phyloP scores from a whole-genome alignment of 129 eudicot species.

The Arctium minus region DNA sequence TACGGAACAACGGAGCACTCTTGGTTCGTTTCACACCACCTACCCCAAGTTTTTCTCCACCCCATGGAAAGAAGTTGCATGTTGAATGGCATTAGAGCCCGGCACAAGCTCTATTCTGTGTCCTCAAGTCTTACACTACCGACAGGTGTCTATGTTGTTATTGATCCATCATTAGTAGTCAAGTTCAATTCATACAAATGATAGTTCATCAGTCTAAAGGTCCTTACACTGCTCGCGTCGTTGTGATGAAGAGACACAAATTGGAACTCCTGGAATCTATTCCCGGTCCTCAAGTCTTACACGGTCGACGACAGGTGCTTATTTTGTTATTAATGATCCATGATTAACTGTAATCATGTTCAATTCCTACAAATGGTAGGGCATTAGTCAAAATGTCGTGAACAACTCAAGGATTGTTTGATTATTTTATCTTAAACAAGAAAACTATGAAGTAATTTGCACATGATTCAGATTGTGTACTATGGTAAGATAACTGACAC shows the following conservation, averaged over 20 bases:
- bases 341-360: too few relatives aligned
- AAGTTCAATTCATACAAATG: too few relatives aligned
- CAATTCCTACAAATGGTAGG: too few relatives aligned
- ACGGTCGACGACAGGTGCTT: too few relatives aligned
- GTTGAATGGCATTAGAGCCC: background rate
- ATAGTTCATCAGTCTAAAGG: too few relatives aligned
- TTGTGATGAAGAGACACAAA: too few relatives aligned
- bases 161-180: too few relatives aligned
- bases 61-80: background rate
- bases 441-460: background rate
- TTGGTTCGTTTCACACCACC: background rate
- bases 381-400: background rate
- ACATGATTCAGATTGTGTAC: background rate
- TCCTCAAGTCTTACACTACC: background rate
- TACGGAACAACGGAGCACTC: background rate
- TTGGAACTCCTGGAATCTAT: too few relatives aligned
- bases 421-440: background rate
- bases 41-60: background rate
- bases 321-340: too few relatives aligned
- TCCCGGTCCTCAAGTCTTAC: too few relatives aligned
- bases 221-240: too few relatives aligned
- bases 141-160: background rate
- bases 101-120: background rate
- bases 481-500: background rate
- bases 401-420: background rate